Base-by-base conservation (phyloP, 805 yeast genomes). In the Wickerhamiella parazyma region DNA sequence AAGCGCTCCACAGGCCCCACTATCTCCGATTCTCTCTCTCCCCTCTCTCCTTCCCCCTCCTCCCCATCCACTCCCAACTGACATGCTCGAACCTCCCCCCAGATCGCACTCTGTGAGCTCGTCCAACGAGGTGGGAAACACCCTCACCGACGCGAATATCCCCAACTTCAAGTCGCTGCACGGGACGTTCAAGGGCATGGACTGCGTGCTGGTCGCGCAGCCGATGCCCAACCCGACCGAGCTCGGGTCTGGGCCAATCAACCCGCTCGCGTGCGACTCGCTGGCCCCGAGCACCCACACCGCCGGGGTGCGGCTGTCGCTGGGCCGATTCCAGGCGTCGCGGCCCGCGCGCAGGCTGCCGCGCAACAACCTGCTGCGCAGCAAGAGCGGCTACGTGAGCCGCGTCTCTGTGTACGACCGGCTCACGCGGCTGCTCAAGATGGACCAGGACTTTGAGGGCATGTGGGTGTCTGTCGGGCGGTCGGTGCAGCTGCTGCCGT, bases 191-290 rank as follows among this genome's bases (percentile, higher is more conserved):
- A 20, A 36, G 8, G 51, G 60, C 9, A 38, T 41, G 35, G 61
- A 59, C 38, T 52, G 56, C 31, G 47, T 60, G 11, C 50, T 53
- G 24, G 51, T 65, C 36, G 66, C 69, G 6, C 52, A 57, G 34
- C 68, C 68, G 3, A 54, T 64, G 18, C 65, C 63, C 6, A 66
- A 62, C 38, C 63, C 65, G 1, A 48, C 61, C 3, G 63, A 65
- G 39, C 57, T 59, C 7, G 60, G 58, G 16, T 54, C 58, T 10
- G 43, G 51, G 33, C 53, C 56, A 6, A 54, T 59, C 41, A 63
- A 64, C 45, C 62, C 67, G 11, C 49, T 65, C 42, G 57, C 61
- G 3, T 62, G 66, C 10, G 55, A 60, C 29, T 52, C 56, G 17
- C 51, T 41, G 35, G 50, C 34, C 28, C 65, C 60, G 39, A 42